These are phyloP conservation scores for Chlamydomonas urium DNA, from an alignment of 139 green algal genomes.

Conservation along the genomic window DNA sequence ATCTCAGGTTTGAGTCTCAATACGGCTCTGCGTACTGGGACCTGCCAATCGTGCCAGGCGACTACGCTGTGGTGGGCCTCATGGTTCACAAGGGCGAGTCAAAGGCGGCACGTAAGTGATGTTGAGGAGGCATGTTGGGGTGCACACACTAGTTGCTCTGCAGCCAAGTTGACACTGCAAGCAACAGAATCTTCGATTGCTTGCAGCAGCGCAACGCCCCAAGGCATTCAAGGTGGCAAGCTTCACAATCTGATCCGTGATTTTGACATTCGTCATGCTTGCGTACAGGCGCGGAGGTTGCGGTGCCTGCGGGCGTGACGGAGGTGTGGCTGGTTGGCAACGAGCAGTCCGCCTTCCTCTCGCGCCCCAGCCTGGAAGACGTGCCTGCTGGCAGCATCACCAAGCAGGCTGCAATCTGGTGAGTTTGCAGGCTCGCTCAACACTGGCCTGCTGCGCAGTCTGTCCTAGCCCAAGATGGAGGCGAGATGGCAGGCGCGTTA, in stretches of 20 bases:
- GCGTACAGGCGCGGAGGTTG: neutral
- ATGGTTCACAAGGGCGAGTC: conserved; percentile 51
- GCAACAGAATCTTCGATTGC: too few relatives aligned
- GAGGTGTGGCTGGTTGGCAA: conserved; percentile 33
- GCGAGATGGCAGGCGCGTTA: too few relatives aligned
- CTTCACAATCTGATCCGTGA: too few relatives aligned
- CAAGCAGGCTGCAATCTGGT: conserved; percentile 38
- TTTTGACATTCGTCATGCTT: too few relatives aligned
- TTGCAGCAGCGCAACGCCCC: too few relatives aligned
- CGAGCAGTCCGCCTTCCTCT: conserved; percentile 5
- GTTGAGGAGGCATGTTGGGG: too few relatives aligned
- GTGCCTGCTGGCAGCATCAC: conserved; percentile 30
- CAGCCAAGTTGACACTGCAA: too few relatives aligned
- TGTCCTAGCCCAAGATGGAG: too few relatives aligned
- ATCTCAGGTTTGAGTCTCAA: too few relatives aligned
- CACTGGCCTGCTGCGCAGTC: too few relatives aligned
- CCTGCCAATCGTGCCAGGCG: conserved; percentile 22
- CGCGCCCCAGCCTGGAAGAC: conserved; percentile 4
- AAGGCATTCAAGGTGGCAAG: too few relatives aligned
- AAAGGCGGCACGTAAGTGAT: conserved; percentile 41
- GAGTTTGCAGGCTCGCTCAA: neutral
- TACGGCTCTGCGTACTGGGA: conserved; percentile 39
- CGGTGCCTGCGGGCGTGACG: neutral
- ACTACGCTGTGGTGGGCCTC: conserved; percentile 19
- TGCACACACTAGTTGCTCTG: too few relatives aligned